Evolutionary conservation across 805 yeast species (phyloP).

Genomic region (Saturnispora bothae): DNA sequence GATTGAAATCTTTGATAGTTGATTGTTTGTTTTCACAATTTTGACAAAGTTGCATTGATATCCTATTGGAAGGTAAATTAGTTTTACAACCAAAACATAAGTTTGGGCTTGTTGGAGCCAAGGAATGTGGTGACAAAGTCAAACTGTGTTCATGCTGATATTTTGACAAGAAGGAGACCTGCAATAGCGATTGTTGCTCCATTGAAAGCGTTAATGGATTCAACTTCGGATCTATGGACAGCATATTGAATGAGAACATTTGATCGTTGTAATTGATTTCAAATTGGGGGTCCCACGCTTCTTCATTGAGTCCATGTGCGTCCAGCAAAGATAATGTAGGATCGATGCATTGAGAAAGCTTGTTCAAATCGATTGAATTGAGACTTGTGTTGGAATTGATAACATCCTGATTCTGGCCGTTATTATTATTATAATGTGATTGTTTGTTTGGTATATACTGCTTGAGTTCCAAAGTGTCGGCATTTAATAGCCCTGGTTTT

Average conservation of each 20-base stretch:
- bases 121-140: constrained; percentile 9
- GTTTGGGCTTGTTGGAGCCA: constrained; percentile 11
- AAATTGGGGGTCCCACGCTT: constrained; percentile 11
- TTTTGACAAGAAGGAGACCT: constrained; percentile 15
- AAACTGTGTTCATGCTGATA: constrained; percentile 16
- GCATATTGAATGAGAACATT: constrained; percentile 15
- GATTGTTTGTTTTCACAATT: constrained; percentile 19
- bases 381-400: not conserved
- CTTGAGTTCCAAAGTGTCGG: constrained; percentile 4
- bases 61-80: constrained; percentile 7
- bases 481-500: not conserved
- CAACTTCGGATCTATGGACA: constrained; percentile 18
- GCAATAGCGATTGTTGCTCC: constrained; percentile 17
- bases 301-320: constrained; percentile 2
- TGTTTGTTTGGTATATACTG: constrained; percentile 5
- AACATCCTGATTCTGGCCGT: not conserved
- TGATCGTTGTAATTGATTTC: constrained; percentile 15
- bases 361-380: constrained; percentile 4
- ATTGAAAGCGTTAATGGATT: constrained; percentile 15
- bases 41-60: constrained; percentile 17
- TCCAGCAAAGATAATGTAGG: constrained; percentile 13
- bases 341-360: constrained; percentile 9
- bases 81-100: constrained; percentile 13
- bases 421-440: not conserved
- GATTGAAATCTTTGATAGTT: constrained; percentile 18